phyloP scores from a whole-genome alignment of 805 yeast genomes.

The Sungouiozyma ichnusensis region DNA sequence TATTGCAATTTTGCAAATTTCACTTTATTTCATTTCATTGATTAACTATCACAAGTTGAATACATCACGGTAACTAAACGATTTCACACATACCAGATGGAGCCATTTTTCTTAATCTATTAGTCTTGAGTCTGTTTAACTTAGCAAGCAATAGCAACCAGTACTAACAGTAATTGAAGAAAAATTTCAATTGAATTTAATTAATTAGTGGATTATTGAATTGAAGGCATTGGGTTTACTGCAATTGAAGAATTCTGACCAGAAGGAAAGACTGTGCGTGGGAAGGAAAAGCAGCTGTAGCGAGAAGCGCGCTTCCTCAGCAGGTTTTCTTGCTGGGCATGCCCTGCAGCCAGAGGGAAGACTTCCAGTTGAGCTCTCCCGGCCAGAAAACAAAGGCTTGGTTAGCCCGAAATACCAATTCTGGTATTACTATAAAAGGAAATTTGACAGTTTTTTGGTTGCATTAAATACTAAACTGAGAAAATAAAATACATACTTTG shows the following conservation, averaged over 20 bases:
- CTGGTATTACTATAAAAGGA: no score
- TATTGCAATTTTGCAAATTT: not conserved
- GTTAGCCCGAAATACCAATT: no score
- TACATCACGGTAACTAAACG: not conserved
- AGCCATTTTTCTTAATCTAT: constrained; percentile 32
- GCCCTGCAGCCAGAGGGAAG: no score
- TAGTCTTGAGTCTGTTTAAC: constrained; percentile 4
- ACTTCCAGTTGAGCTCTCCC: no score
- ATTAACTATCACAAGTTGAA: not conserved
- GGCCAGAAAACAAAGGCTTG: no score
- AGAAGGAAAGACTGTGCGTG: no score
- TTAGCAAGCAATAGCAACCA: not conserved
- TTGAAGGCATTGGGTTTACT: not conserved
- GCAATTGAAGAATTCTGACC: not conserved
- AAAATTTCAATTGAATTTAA: not conserved
- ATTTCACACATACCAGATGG: constrained; percentile 34
- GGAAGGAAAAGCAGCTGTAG: no score
- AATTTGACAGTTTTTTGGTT: no score
- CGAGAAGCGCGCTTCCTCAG: no score
- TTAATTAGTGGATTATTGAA: not conserved
- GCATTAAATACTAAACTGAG: no score
- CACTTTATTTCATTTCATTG: not conserved
- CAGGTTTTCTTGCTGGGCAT: no score
- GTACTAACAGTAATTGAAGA: not conserved
- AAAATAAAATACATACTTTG: no score